Evolutionary conservation across 2,329 filamentous ascomycete genomes (phyloP), one percentile per base, ranked within the genome.

Genomic region (Colletotrichum sp.): DNA sequence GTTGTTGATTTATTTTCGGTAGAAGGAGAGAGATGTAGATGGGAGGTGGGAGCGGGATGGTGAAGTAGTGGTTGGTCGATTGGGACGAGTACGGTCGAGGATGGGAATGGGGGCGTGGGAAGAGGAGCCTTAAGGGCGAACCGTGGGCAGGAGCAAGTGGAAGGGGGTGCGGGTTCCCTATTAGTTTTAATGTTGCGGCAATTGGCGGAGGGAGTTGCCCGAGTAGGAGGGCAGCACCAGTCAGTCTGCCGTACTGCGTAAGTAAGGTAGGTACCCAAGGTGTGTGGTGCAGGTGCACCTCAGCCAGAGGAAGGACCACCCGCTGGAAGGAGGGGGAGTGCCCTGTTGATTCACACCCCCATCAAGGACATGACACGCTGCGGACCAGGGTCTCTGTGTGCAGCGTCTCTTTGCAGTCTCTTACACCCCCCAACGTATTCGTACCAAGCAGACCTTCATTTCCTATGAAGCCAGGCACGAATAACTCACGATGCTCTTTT

Each of bases 101-200:
- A 32, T 43, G 34, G 34, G n/a, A 66, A 32, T 36, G 75, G 43
- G 66, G 66, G 38, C n/a, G 56, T 73, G 64, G 61, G 48, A 58
- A 66, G 38, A 62, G 66, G 55, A 65, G 69, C 58, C 66, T 69
- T 69, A 69, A 58, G 61, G 34, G 30, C 64, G 61, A 66, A 34
- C 38, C 21, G 32, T 30, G 26, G 48, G n/a, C n/a, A 48, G n/a
- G 43, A 48, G 61, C 28, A 13, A 61, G 58, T n/a, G 58, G 58
- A 34, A n/a, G 60, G 58, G 30, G 55, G 13, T 21, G 21, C 64
- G 68, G 72, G 61, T 65, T 62, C 68, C 18, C 52, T 68, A 77
- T 76, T 77, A 77, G 62, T 64, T 75, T 77, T 62, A 71, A 76
- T 76, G 64, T 67, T 66, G 58, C 72, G 68, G 68, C 72, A 77